phyloP scores from a whole-genome alignment of 208 protist genomes.

The Vickermania spadyakhi region DNA sequence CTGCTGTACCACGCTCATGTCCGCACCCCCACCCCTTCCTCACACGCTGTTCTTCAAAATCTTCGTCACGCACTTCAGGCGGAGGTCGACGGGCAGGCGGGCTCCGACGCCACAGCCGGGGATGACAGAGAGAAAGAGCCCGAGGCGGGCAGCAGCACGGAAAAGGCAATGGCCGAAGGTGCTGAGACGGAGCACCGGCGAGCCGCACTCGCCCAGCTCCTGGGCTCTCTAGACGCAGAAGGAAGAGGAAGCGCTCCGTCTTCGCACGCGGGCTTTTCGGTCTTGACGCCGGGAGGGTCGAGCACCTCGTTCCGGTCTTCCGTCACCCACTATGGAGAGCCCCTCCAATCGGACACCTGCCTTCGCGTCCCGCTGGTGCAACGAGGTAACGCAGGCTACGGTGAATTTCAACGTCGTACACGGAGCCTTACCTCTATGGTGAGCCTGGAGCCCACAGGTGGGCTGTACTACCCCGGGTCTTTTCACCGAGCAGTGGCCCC shows the following conservation, averaged over 20 bases:
- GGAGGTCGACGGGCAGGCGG: conserved; percentile 8
- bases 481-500: too few species aligned
- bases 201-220: conserved; percentile 26
- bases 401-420: conserved; percentile 25
- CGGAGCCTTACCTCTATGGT: conserved; percentile 2
- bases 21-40: conserved; percentile 17
- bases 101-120: conserved; percentile 1
- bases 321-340: conserved; percentile 18
- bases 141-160: conserved; percentile 4
- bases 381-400: conserved; percentile 30
- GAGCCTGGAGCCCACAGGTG: not conserved
- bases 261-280: not conserved
- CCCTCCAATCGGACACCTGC: conserved; percentile 10
- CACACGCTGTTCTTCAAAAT: conserved; percentile 40
- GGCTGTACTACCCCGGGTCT: conserved; percentile 42
- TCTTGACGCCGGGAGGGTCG: conserved; percentile 1
- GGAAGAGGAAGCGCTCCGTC: conserved; percentile 4
- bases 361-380: conserved; percentile 38
- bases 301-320: conserved; percentile 6
- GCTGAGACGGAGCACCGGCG: not conserved
- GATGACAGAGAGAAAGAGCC: too few species aligned
- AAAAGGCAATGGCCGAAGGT: not conserved
- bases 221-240: conserved; percentile 27
- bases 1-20: conserved; percentile 34
- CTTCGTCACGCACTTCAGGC: conserved; percentile 16